Conservation (phyloP, 331 rosid genomes). For the Malus hybrid region DNA sequence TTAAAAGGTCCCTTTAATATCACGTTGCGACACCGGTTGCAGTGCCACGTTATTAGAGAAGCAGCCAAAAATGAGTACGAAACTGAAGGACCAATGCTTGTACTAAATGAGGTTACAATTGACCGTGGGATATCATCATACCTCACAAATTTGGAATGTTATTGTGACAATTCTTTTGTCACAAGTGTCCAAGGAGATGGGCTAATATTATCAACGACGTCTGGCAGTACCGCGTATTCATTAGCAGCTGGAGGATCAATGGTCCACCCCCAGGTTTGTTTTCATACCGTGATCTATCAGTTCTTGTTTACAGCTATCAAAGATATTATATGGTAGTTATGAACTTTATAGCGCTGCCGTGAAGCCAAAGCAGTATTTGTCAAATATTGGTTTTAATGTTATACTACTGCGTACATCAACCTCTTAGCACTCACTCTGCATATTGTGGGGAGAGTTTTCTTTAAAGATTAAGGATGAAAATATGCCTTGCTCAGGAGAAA, state of each 20-base stretch:
- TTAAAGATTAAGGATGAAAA: not conserved
- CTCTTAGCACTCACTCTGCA: not conserved
- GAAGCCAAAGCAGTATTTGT: not conserved
- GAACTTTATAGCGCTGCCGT: not conserved
- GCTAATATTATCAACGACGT: conserved; percentile 82
- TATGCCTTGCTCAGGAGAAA: too few relatives aligned
- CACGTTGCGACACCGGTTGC: conserved; percentile 76
- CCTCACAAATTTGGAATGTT: conserved; percentile 91
- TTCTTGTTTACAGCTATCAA: not conserved
- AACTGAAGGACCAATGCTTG: conserved; percentile 85
- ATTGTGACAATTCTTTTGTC: conserved; percentile 83
- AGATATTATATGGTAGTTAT: not conserved
- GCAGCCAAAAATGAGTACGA: conserved; percentile 68
- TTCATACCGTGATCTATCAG: not conserved
- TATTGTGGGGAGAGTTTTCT: not conserved
- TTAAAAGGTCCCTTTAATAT: conserved; percentile 87
- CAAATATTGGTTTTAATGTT: not conserved
- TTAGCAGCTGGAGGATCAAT: conserved; percentile 99
- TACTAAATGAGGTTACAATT: conserved; percentile 86
- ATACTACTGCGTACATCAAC: not conserved
- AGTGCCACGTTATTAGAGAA: conserved; percentile 76
- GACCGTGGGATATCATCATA: conserved; percentile 96
- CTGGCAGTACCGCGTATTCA: conserved; percentile 97
- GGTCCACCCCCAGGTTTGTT: conserved; percentile 96
- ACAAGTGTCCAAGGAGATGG: conserved; percentile 98